Base-by-base conservation (phyloP, 2,329 filamentous ascomycete species). In the Aspergillus sp. region DNA sequence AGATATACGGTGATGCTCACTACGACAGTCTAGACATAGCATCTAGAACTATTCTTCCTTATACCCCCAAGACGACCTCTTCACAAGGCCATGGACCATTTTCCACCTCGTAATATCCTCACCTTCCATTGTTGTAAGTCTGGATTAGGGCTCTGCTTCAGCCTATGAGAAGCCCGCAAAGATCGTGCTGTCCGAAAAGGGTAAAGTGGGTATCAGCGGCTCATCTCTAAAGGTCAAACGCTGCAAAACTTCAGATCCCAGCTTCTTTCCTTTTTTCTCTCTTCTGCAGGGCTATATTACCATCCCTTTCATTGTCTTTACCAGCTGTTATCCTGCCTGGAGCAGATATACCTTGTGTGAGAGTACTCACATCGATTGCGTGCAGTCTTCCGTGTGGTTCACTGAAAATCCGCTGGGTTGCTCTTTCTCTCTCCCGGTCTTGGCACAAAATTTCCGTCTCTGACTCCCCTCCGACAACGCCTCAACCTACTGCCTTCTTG, bases 311-410 rank as follows among this genome's bases (percentile, higher is more conserved):
- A 10, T 7, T 8, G 5, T 4, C 7, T 26, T 26, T 35, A 10
- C 33, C 42, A 44, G 47, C 53, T 47, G 42, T 52, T 48, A 50
- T 56, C 60, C 65, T 68, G 65, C 65, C 65, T 67, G 65, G 65
- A 59, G 65, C 65, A 68, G 65, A 64, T 47, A 44, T 45, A 34
- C 29, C 40, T 26, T 36, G 29, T 45, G 32, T 33, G 9, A 33
- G 29, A 38, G 12, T 40, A 48, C 39, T 47, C 50, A 48, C 50
- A 28, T 49, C 39, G 30, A 39, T 45, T 38, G 32, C 44, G 53
- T 49, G 42, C 33, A 41, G 41, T 45, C 32, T 43, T 43, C 35
- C 43, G 41, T 39, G 49, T 47, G 19, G 19, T 19, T 19, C 19
- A 19, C 19, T 19, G 19, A 19, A 19, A 19, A 19, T 19, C 19